Base-by-base conservation (phyloP, 371 early-diverging fungal genomes). In the Mucor velutinosus region DNA sequence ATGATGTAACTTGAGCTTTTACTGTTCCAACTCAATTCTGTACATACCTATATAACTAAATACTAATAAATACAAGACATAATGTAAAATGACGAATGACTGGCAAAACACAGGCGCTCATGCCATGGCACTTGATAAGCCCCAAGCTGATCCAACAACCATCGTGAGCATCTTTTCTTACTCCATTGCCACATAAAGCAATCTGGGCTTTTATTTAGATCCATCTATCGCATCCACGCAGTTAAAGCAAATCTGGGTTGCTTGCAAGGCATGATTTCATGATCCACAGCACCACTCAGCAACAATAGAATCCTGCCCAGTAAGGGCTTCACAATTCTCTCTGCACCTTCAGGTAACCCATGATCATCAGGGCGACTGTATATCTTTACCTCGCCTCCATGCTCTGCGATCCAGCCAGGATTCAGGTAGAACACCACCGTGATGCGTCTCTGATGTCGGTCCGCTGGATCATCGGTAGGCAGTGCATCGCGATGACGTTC, bases 401-500 rank as follows among this genome's bases (percentile, higher is more conserved):
- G 81, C n/a, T 81, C 80, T 29, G 72, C 64, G 12, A 67, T 68
- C 82, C 82, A 83, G 27, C 80, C 85, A 25, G 85, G 82, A 56
- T 87, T 87, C 45, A 89, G 69, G 65, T 87, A 88, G 8, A 86
- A 71, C 29, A 89, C 85, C 39, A 81, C 86, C 0, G 90, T 86
- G 12, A 88, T 80, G n/a, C 90, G 84, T 27, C 90, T 80, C 59
- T 90, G 90, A 11, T 84, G 77, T 2, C 63, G 66, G 66, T 90
- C 90, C 0, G 69, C 70, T 0, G 73, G 78, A 67, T 87, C 84
- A 58, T 86, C 84, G 3, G 81, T 85, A 0, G 90, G 90, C 41
- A 90, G 81, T 0, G 88, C 87, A 56, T 90, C 90, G 7, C 90
- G 73, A 47, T 90, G 90, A 25, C 85, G 74, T 65, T 87, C 88